Evolutionary conservation across 2,329 filamentous ascomycete species (phyloP), one percentile per base, ranked within the genome.

Genomic region (Tolypocladium inflatum): DNA sequence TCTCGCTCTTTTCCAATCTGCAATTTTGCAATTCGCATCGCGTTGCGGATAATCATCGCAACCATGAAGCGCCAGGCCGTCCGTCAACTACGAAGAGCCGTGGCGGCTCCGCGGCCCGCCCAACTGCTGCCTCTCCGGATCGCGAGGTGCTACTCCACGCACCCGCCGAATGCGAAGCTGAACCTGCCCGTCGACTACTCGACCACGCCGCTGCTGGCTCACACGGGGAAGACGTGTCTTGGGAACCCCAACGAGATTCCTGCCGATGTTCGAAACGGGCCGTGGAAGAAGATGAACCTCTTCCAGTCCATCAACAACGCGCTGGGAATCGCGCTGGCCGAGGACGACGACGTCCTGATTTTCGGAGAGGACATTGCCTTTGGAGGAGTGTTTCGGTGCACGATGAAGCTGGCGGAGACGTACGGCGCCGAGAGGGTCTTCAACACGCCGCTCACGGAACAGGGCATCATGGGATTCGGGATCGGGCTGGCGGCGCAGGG

Each of bases 291-390:
- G 64, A 88, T 95, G 81, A 97, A 97, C 74, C 82, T 97, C 42
- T 97, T 94, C 76, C 91, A 96, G 71, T 88, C 94, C 55, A 86
- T 99, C 77, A 97, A 97, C 71, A 86, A 93, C 63, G 92, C 93
- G 13, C 80, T 99, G 26, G 84, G 89, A 26, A 89, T 88, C 59
- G 90, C 93, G 30, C 80, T 99, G 35, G 84, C 88, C 19, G 84
- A 87, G 41, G 92, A 97, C 66, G 90, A 96, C 63, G 86, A 87
- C 21, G 91, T 96, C 26, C 77, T 97, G 58, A 81, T 99, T 11
- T 99, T 99, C 67, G 94, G 94, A 48, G 94, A 99, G 73, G 94
- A 99, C 70, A 91, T 99, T 9, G 90, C 94, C 17, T 99, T 99
- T 63, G 94, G 94, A 48, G 94, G 94, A 57, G 94, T 99, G 19